A percentile compares a stretch with the other conserved stretches of the same genome.
Evolutionary conservation across 2,329 filamentous ascomycete species (phyloP).

Genomic region (Thelonectria blattea): DNA sequence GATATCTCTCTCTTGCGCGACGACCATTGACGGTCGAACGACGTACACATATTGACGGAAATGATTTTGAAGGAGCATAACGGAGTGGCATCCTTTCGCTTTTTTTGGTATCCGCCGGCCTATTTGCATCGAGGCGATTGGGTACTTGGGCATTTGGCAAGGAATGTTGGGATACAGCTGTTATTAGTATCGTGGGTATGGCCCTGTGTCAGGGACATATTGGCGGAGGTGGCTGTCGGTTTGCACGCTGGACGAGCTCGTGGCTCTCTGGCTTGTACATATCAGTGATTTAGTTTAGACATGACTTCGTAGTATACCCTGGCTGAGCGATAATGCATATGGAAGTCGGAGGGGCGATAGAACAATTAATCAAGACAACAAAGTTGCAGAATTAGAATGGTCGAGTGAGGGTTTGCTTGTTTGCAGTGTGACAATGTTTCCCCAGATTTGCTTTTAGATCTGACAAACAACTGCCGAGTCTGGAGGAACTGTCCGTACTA

Average conservation of each 20-base stretch:
- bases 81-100: constrained; percentile 28
- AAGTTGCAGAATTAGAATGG: constrained; percentile 4
- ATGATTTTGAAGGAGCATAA: constrained; percentile 34
- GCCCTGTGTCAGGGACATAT: constrained; percentile 27
- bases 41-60: constrained; percentile 38
- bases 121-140: constrained; percentile 27
- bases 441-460: no score
- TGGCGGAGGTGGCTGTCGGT: constrained; percentile 30
- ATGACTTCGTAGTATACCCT: constrained; percentile 48
- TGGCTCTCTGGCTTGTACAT: constrained; percentile 36
- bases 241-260: constrained; percentile 31
- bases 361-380: constrained; percentile 29
- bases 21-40: constrained; percentile 37
- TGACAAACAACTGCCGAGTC: no score
- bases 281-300: constrained; percentile 41
- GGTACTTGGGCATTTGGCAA: constrained; percentile 36
- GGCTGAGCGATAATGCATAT: constrained; percentile 44
- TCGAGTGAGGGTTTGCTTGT: background rate
- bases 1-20: constrained; percentile 39
- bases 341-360: constrained; percentile 29
- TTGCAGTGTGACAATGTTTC: background rate
- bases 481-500: no score
- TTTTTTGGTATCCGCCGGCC: constrained; percentile 19
- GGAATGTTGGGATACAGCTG: constrained; percentile 32
- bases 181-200: constrained; percentile 23